Percentiles rank a stretch among this genome's conserved stretches.
Evolutionary conservation across 2,329 filamentous ascomycete genomes (phyloP).

Genomic region (Chrysoporthe cubensis): DNA sequence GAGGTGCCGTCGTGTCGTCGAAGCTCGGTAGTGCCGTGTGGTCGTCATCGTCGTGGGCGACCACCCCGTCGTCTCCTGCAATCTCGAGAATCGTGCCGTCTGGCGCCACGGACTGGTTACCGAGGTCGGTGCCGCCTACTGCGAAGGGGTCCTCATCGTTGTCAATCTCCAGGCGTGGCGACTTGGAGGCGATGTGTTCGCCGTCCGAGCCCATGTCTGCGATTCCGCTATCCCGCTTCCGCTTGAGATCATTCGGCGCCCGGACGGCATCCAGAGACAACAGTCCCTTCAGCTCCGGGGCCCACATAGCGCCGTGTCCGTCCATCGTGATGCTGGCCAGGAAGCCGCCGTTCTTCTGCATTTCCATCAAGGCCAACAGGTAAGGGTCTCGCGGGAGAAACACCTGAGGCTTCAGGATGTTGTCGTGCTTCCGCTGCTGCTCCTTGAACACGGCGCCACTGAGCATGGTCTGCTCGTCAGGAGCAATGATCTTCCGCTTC

Average conservation of each 20-base stretch:
- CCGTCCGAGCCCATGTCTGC: constrained; percentile 73
- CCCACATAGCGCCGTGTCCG: constrained; percentile 78
- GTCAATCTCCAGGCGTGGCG: constrained; percentile 69
- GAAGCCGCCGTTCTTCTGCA: constrained; percentile 90
- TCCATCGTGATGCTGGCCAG: constrained; percentile 86
- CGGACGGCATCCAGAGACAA: constrained; percentile 84
- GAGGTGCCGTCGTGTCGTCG: constrained; percentile 76
- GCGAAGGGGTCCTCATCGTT: constrained; percentile 65
- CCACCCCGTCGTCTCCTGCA: constrained; percentile 58
- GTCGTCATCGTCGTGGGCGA: constrained; percentile 51
- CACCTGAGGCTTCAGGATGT: constrained; percentile 79
- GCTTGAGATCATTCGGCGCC: constrained; percentile 80
- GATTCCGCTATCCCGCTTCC: constrained; percentile 88
- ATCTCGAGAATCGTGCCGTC: constrained; percentile 70
- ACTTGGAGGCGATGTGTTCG: constrained; percentile 66
- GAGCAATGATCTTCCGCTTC: constrained; percentile 78
- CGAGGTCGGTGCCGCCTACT: constrained; percentile 54
- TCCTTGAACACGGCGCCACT: constrained; percentile 79
- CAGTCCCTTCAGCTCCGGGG: constrained; percentile 89
- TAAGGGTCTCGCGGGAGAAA: constrained; percentile 89
- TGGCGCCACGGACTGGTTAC: constrained; percentile 55
- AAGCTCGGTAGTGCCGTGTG: constrained; percentile 63
- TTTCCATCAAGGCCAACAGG: constrained; percentile 83
- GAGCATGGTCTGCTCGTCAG: constrained; percentile 81
- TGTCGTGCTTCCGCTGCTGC: constrained; percentile 82